Conservation (phyloP, 495 filamentous ascomycete species). For the Geoglossum glabrum region DNA sequence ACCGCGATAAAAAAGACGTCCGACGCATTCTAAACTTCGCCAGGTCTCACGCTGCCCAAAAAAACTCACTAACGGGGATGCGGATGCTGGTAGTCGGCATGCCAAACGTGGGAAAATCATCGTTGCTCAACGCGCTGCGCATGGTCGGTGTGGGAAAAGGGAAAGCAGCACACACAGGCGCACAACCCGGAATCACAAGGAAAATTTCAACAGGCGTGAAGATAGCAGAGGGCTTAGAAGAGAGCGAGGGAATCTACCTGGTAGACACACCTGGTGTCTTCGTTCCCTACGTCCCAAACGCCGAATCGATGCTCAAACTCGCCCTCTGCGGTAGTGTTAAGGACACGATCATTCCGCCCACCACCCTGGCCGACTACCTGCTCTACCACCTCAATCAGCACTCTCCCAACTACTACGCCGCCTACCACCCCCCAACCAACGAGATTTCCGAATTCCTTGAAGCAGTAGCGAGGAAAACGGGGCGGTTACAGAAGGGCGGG, state of each 20-base stretch:
- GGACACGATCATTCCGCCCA: conserved; percentile 56
- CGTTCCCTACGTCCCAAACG: conserved; percentile 68
- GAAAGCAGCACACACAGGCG: conserved; percentile 68
- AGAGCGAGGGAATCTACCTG: conserved; percentile 33
- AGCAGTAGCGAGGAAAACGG: conserved; percentile 47
- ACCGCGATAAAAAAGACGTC: conserved; percentile 27
- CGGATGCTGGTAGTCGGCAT: conserved; percentile 82
- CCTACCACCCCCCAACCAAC: conserved; percentile 59
- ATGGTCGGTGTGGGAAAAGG: conserved; percentile 41
- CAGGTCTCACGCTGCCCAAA: conserved; percentile 23
- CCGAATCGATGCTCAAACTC: conserved; percentile 80
- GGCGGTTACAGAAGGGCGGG: conserved; percentile 58
- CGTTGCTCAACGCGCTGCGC: conserved; percentile 73
- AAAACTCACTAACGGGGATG: conserved; percentile 41
- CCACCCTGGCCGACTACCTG: conserved; percentile 71
- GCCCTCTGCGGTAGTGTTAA: conserved; percentile 80
- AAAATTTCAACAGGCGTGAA: conserved; percentile 71
- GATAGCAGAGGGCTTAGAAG: conserved; percentile 33
- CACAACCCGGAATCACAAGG: conserved; percentile 73
- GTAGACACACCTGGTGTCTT: conserved; percentile 76
- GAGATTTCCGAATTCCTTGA: conserved; percentile 50
- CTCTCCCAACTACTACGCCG: conserved; percentile 35
- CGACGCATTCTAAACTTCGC: conserved; percentile 36
- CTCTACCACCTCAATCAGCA: conserved; percentile 61
- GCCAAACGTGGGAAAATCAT: conserved; percentile 90